Conservation (phyloP, 257 asterid species). For the Primulina tabacum region DNA sequence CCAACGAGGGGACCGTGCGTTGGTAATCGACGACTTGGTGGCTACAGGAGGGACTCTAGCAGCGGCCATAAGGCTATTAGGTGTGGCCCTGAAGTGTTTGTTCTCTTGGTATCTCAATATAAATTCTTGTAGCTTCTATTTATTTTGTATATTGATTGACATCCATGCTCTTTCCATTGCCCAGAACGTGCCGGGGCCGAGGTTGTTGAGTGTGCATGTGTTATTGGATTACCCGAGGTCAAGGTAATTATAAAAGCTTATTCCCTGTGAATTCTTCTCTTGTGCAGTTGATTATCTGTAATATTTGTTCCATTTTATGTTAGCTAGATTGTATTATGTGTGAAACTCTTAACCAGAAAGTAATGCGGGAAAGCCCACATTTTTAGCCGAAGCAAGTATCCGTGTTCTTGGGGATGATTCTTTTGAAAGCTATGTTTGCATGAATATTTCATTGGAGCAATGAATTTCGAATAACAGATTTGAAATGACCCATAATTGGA, state of each 20-base stretch:
- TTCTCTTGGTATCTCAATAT: background rate
- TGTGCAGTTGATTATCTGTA: background rate
- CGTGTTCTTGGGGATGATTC: background rate
- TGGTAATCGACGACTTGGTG: constrained; percentile 76
- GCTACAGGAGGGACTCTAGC: constrained; percentile 92
- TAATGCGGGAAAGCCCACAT: background rate
- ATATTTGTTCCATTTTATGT: background rate
- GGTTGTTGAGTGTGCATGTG: constrained; percentile 89
- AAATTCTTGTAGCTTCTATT: background rate
- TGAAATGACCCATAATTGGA: background rate
- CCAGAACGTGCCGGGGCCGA: constrained; percentile 69
- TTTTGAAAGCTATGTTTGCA: background rate
- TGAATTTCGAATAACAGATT: background rate
- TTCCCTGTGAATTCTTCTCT: constrained; percentile 10
- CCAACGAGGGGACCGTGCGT: constrained; percentile 58
- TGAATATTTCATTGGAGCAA: background rate
- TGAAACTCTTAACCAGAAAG: background rate
- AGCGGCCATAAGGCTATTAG: constrained; percentile 80
- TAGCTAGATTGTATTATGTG: background rate
- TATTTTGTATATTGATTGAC: background rate
- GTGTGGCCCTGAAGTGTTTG: constrained; percentile 32
- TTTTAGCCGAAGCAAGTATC: background rate
- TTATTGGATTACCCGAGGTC: constrained; percentile 73
- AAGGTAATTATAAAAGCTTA: constrained; percentile 44
- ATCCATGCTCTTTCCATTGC: background rate